phyloP scores from a whole-genome alignment of 805 yeast species.

The Saturnispora galanensis region DNA sequence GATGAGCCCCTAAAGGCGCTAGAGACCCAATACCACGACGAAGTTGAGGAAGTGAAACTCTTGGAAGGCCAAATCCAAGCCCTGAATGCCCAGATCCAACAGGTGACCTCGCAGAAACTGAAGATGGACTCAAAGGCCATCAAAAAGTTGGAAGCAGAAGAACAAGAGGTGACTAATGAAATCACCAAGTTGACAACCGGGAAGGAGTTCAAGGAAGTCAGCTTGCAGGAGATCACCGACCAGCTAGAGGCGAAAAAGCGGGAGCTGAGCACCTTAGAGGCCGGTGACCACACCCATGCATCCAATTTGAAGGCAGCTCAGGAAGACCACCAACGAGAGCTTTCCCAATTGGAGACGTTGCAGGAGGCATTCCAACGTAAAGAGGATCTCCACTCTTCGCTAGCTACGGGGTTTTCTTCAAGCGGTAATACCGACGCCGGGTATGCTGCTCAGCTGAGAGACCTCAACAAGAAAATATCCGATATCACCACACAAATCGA shows the following conservation, averaged over 20 bases:
- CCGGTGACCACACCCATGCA: conserved; percentile 4
- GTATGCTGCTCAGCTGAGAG: conserved; percentile 59
- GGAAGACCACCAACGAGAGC: conserved; percentile 34
- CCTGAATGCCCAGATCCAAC: conserved; percentile 44
- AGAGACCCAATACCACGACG: conserved; percentile 16
- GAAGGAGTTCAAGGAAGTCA: conserved; percentile 32
- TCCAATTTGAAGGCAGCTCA: conserved; percentile 34
- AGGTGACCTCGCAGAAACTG: conserved; percentile 44
- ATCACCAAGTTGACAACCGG: conserved; percentile 62
- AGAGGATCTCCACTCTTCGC: conserved; percentile 71
- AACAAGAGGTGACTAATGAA: conserved; percentile 48
- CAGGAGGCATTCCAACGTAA: conserved; percentile 44
- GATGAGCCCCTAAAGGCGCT: conserved; percentile 1
- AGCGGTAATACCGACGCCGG: conserved; percentile 72
- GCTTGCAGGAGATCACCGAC: conserved; percentile 26
- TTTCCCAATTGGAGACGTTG: conserved; percentile 33
- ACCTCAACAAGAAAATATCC: conserved; percentile 46
- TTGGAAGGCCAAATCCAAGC: conserved; percentile 37
- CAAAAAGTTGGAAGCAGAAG: conserved; percentile 48
- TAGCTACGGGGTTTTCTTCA: conserved; percentile 84
- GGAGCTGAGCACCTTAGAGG: conserved; percentile 14
- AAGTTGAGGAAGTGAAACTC: conserved; percentile 33
- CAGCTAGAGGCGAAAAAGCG: conserved; percentile 11
- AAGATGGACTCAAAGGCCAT: conserved; percentile 48
- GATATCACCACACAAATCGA: conserved; percentile 46